phyloP scores from a whole-genome alignment of 73 alveolate genomes.

The Effrenium voratum region DNA sequence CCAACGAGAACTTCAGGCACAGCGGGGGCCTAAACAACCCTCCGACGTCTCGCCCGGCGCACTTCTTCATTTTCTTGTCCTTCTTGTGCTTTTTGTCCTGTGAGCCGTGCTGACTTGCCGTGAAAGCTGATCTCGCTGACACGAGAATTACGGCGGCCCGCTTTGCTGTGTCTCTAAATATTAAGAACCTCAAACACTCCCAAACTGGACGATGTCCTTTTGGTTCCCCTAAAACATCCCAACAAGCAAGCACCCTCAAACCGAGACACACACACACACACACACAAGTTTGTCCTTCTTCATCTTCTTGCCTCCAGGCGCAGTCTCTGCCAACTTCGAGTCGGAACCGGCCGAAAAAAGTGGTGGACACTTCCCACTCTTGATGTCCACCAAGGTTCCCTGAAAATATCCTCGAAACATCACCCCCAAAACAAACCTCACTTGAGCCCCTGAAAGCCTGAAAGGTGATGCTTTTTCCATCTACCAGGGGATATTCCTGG shows the following conservation, averaged over 20 bases:
- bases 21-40: neutral
- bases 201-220: no score
- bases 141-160: no score
- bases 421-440: neutral
- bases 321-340: neutral
- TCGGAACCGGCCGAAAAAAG: neutral
- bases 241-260: no score
- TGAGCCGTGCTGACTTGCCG: no score
- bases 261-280: no score
- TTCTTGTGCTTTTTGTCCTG: conserved; percentile 66
- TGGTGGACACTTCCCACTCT: neutral
- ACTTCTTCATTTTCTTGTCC: conserved; percentile 51
- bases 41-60: neutral
- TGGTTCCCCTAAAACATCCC: no score
- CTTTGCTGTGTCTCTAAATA: no score
- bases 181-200: no score
- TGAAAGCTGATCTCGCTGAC: no score
- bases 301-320: conserved; percentile 31
- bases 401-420: neutral
- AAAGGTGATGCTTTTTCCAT: no score
- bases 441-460: neutral
- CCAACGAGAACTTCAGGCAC: neutral
- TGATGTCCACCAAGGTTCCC: neutral
- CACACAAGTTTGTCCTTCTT: neutral
- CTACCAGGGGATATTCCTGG: no score